Base-by-base conservation (phyloP, 345 rosid species). In the Syzygium aromaticum region DNA sequence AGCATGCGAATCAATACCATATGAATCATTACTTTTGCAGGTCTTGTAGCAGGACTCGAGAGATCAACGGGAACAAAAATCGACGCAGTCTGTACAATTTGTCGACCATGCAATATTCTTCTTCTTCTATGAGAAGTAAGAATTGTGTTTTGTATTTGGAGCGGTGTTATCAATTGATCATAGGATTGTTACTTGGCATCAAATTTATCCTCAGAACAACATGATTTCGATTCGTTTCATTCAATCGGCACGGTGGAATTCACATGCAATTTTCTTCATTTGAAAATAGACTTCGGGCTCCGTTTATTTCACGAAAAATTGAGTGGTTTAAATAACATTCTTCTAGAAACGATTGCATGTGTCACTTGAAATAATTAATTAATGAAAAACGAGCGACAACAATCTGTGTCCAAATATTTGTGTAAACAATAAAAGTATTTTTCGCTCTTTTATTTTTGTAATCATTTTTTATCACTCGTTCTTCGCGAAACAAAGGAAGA, bases 11-110 rank as follows among this genome's bases (percentile, higher is more conserved):
- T 8, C 43, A 30, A 30, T 38, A 30, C 4, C 23, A 30, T 30
- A 23, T 0, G 0, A 5, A 67, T 33, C 6, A 4, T 33, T 33
- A 67, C 9, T 33, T 17, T 33, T 56, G 11, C 22, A n/a, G 4
- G 61, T 22, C 11, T 25, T 9, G 1, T 25, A 5, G 10, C 9
- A 56, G 27, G 11, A 56, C 27, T 9, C 61, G 8, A 3, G 27
- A 3, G 11, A 56, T 56, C 3, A 67, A 30, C 0, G 0, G 0
- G 19, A 16, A 61, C 33, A 13, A 61, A n/a, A 61, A n/a, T 1
- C 30, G 17, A n/a, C 73, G n/a, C 16, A 7, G 33, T 14, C 43
- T 19, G 30, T 19, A 3, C 40, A 30, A 64, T 19, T 30, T 30
- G 16, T 64, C 6, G 22, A 56, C 27, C 27, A 23, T 22, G 11